Percentiles rank a stretch among this genome's conserved stretches.
phyloP scores from a whole-genome alignment of 306 rosid genomes.

The Trifolium fragiferum region DNA sequence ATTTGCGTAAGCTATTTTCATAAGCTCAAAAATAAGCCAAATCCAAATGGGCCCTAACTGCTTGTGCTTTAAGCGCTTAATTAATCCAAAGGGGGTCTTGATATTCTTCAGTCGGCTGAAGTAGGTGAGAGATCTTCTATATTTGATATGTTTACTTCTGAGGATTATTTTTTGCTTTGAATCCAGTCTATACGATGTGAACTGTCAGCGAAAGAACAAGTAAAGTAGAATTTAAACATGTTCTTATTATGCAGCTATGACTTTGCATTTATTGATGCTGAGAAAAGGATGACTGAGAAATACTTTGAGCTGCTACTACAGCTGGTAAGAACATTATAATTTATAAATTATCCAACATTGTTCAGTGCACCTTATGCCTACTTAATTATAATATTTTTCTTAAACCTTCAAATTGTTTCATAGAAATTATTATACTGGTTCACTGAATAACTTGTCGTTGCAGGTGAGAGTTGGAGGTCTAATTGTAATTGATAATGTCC shows the following conservation, averaged over 20 bases:
- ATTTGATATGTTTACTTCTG: neutral
- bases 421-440: constrained; percentile 7
- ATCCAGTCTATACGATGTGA: constrained; percentile 27
- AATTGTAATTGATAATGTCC: constrained; percentile 87
- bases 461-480: constrained; percentile 91
- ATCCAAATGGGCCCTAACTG: too few species aligned
- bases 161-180: neutral
- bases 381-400: constrained; percentile 10
- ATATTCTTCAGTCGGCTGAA: constrained; percentile 3
- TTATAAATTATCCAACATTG: neutral
- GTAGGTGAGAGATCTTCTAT: constrained; percentile 8
- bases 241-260: constrained; percentile 70
- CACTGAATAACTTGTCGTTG: constrained; percentile 36
- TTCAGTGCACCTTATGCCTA: constrained; percentile 1
- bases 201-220: constrained; percentile 17
- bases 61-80: neutral
- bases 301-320: constrained; percentile 79
- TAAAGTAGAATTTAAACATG: constrained; percentile 38
- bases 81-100: neutral
- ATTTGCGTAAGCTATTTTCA: too few species aligned
- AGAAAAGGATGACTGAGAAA: constrained; percentile 81
- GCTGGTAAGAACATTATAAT: constrained; percentile 61
- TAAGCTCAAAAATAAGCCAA: too few species aligned
- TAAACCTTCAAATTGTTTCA: constrained; percentile 8
- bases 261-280: constrained; percentile 94